Percentiles rank a stretch among this genome's conserved stretches.
Evolutionary conservation across 2,329 filamentous ascomycete species (phyloP).

Genomic region (Nakataea oryzae): DNA sequence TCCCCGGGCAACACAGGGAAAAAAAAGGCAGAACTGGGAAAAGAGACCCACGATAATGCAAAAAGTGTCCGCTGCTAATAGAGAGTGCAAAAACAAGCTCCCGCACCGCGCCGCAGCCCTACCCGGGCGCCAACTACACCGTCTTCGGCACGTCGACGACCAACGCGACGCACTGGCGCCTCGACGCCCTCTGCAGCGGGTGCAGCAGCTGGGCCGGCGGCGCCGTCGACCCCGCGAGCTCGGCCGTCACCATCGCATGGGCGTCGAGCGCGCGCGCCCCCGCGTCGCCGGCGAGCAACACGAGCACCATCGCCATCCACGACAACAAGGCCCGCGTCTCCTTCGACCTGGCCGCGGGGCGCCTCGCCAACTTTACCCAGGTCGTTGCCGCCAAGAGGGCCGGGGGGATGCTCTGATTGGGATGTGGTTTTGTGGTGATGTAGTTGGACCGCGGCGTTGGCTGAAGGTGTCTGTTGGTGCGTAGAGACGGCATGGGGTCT

Average conservation of each 20-base stretch:
- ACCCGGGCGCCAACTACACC: slow-evolving; percentile 21
- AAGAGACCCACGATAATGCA: too few relatives aligned
- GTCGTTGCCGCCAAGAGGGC: neutral
- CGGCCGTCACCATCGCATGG: slow-evolving; percentile 14
- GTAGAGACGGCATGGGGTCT: too few relatives aligned
- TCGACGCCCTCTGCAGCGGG: slow-evolving; percentile 26
- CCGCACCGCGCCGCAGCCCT: slow-evolving; percentile 15
- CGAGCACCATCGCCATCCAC: slow-evolving; percentile 18
- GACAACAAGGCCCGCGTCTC: slow-evolving; percentile 14
- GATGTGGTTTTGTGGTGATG: too few relatives aligned
- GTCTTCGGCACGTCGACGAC: slow-evolving; percentile 20
- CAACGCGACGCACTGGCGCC: slow-evolving; percentile 29
- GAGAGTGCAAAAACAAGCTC: neutral
- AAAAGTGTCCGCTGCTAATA: too few relatives aligned
- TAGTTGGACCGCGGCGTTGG: too few relatives aligned
- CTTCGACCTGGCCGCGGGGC: slow-evolving; percentile 14
- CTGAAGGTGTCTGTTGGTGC: too few relatives aligned
- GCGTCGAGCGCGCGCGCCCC: slow-evolving; percentile 12
- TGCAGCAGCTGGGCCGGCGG: slow-evolving; percentile 22
- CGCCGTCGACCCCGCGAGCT: slow-evolving; percentile 15
- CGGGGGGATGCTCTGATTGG: neutral
- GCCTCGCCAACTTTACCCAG: slow-evolving; percentile 16
- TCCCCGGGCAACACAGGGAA: neutral
- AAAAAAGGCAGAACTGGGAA: neutral
- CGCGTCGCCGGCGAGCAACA: slow-evolving; percentile 13